phyloP scores from a whole-genome alignment of 208 protist species.

The Wallacemonas sp. region DNA sequence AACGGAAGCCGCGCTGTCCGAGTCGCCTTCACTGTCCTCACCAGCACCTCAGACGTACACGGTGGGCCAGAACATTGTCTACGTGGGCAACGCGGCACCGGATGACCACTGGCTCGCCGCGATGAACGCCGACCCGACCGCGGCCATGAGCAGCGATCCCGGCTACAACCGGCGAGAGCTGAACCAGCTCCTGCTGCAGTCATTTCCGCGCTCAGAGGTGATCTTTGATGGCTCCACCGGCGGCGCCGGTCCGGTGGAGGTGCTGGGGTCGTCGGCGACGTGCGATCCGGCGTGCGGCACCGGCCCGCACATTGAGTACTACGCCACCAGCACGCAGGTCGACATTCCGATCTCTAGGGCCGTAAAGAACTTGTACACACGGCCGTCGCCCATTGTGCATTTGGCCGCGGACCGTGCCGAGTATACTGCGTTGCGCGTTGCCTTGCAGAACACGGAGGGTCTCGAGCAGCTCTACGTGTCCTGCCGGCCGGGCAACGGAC shows the following conservation, averaged over 20 bases:
- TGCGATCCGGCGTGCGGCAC: constrained; percentile 10
- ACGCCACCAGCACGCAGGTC: constrained; percentile 37
- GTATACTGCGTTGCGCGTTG: background rate
- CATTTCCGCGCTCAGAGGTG: background rate
- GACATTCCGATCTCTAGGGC: constrained; percentile 19
- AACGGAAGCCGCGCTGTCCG: no score
- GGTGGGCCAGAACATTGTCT: constrained; percentile 4
- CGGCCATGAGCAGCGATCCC: background rate
- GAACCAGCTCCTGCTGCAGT: background rate
- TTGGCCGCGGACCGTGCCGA: background rate
- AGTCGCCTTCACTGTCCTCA: no score
- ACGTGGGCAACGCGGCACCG: background rate
- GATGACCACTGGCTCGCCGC: background rate
- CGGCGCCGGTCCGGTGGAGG: constrained; percentile 17
- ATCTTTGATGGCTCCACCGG: background rate
- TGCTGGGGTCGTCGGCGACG: background rate
- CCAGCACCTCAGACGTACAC: no score
- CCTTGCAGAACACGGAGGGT: background rate
- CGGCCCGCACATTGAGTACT: constrained; percentile 31
- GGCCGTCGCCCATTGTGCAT: constrained; percentile 25
- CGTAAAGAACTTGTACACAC: constrained; percentile 46
- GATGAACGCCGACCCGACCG: background rate
- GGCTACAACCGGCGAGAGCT: background rate
- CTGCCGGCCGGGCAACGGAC: background rate
- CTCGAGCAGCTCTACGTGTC: background rate